Percentiles rank a stretch among this genome's conserved stretches.
Conservation (phyloP, 768 basidiomycete genomes). For the Suillus decipiens region DNA sequence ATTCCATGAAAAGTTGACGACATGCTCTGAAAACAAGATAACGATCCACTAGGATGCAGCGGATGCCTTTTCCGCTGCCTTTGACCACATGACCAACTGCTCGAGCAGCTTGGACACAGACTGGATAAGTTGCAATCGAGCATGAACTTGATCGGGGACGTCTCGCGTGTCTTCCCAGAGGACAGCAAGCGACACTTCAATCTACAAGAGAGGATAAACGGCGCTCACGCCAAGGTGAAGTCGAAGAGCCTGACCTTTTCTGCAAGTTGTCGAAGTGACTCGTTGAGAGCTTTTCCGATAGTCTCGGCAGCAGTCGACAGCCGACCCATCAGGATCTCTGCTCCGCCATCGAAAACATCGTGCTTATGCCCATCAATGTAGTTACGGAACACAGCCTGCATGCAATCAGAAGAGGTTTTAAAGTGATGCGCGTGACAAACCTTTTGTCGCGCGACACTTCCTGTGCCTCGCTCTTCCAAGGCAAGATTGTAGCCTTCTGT, state of each 20-base stretch:
- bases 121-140: constrained; percentile 41
- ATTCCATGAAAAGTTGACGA: background rate
- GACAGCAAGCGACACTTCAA: constrained; percentile 57
- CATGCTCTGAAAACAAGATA: background rate
- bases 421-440: constrained; percentile 28
- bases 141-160: constrained; percentile 45
- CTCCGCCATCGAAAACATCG: constrained; percentile 53
- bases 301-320: constrained; percentile 49
- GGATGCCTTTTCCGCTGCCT: constrained; percentile 36
- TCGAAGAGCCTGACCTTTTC: constrained; percentile 45
- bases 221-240: constrained; percentile 14
- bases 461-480: constrained; percentile 54
- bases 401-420: constrained; percentile 3
- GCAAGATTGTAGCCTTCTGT: constrained; percentile 53
- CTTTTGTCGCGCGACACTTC: constrained; percentile 64
- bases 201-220: constrained; percentile 24
- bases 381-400: constrained; percentile 49
- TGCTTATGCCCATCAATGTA: constrained; percentile 47
- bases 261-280: constrained; percentile 50
- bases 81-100: constrained; percentile 47
- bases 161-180: constrained; percentile 59
- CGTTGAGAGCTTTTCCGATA: constrained; percentile 50
- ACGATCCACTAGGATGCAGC: constrained; percentile 1
- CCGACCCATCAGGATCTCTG: constrained; percentile 49
- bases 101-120: constrained; percentile 39